phyloP scores from a whole-genome alignment of 2,329 filamentous ascomycete species.

The Penicillium digitatum region DNA sequence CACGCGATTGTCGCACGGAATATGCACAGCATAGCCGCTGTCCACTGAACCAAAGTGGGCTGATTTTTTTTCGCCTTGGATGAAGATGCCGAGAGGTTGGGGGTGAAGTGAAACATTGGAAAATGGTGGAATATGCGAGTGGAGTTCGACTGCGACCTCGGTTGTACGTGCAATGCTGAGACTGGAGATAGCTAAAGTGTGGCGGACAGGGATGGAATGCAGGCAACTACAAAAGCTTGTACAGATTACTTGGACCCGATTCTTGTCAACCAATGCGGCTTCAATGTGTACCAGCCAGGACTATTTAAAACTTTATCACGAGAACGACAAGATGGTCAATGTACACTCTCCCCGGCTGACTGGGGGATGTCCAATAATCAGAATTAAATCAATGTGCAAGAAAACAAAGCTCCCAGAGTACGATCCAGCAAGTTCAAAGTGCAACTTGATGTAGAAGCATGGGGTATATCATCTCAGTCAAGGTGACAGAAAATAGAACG shows the following conservation, averaged over 20 bases:
- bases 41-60: not conserved
- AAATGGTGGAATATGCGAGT: not conserved
- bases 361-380: conserved; percentile 3
- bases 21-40: not conserved
- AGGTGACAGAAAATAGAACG: not conserved
- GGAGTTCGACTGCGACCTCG: not conserved
- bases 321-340: conserved; percentile 11
- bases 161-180: not conserved
- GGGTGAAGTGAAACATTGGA: not conserved
- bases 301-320: conserved; percentile 7
- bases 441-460: conserved; percentile 4
- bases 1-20: conserved; percentile 6
- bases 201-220: not conserved
- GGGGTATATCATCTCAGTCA: not conserved
- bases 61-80: not conserved
- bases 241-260: not conserved
- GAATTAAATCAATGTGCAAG: conserved; percentile 17
- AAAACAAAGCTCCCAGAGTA: conserved; percentile 11
- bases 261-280: not conserved
- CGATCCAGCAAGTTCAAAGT: conserved; percentile 6
- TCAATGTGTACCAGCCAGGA: conserved; percentile 5
- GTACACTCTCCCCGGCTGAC: conserved; percentile 3
- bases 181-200: not conserved
- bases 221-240: not conserved
- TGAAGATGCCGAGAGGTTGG: not conserved